A percentile compares a stretch with the other conserved stretches of the same genome.
These are phyloP conservation scores for Biscogniauxia marginata DNA, from an alignment of 2,329 filamentous ascomycete genomes.

Conservation along the genomic window DNA sequence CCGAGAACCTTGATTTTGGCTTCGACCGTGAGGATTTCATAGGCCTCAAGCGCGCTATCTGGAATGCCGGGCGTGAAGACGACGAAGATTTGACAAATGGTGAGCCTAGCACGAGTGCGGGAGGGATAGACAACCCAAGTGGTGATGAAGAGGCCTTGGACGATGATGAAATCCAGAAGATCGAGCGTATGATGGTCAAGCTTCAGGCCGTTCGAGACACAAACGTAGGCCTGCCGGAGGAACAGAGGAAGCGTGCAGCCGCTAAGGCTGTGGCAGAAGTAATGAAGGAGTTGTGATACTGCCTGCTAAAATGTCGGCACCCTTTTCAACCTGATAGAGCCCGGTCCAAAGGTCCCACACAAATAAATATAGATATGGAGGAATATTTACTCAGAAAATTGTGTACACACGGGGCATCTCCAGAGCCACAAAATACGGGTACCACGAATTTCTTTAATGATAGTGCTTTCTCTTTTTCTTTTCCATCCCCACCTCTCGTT, in stretches of 20 bases:
- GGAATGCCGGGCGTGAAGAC: conserved; percentile 35
- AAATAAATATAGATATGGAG: too few relatives aligned
- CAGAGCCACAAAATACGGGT: too few relatives aligned
- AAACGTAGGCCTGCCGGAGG: conserved; percentile 57
- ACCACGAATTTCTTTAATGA: too few relatives aligned
- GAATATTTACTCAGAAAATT: too few relatives aligned
- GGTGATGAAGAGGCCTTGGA: conserved; percentile 30
- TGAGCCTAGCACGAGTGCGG: conserved; percentile 17
- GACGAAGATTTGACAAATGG: conserved; percentile 21
- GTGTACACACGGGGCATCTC: too few relatives aligned
- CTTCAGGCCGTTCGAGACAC: conserved; percentile 61
- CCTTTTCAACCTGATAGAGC: not conserved
- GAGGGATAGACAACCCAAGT: conserved; percentile 20
- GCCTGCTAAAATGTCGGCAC: too few relatives aligned
- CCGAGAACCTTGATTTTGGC: conserved; percentile 50
- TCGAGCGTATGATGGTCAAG: conserved; percentile 64
- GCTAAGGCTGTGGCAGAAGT: conserved; percentile 62
- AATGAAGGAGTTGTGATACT: conserved; percentile 55
- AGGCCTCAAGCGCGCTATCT: conserved; percentile 52
- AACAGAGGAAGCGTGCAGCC: conserved; percentile 60
- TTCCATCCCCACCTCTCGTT: too few relatives aligned
- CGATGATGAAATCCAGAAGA: conserved; percentile 54
- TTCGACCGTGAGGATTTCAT: conserved; percentile 54
- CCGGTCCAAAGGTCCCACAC: too few relatives aligned
- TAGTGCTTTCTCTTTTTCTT: too few relatives aligned